Base-by-base conservation (phyloP, 805 yeast genomes). In the Yamadazyma phyllophila region DNA sequence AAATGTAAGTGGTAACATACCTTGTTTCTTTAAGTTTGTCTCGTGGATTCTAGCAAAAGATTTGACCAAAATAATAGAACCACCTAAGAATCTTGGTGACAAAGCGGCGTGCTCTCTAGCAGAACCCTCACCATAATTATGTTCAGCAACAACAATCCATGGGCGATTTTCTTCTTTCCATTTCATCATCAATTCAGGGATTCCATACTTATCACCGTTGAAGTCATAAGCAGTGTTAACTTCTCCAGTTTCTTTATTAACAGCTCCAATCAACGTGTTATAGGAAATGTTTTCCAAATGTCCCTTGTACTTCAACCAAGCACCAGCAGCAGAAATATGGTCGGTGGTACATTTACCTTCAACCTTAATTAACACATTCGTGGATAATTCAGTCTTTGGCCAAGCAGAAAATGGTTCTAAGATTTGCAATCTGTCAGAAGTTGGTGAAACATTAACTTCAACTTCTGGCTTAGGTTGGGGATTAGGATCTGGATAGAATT, bases 41-140 rank as follows among this genome's bases (percentile, higher is more conserved):
- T 92, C 99, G 70, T 92, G 99, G 60, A 92, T 92, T 77, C 99
- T 85, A 30, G 99, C 99, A 71, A 92, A 92, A 8, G 97, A 91
- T 69, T 91, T 92, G 57, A 88, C 96, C 51, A 92, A 73, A 51
- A 92, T 85, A 52, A 90, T 80, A 47, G 83, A 71, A 52, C 99
- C 98, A 49, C 97, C 98, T 37, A 94, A 77, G 74, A 88, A 94
- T 69, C 95, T 80, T 46, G 98, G 99, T 29, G 94, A 88, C 55
- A 94, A 76, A 12, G 98, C 98, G 38, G 99, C 99, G 61, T 92
- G 99, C 67, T 92, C 99, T 79, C 99, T 87, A 27, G 99, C 97
- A 41, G 97, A 91, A 59, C 99, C 99, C 74, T 92, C 99, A 71
- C 99, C 99, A 62, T 92, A 94, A 70, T 92, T 92, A 65, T 94